phyloP scores from a whole-genome alignment of 306 rosid species.

The Dryas drummondii region DNA sequence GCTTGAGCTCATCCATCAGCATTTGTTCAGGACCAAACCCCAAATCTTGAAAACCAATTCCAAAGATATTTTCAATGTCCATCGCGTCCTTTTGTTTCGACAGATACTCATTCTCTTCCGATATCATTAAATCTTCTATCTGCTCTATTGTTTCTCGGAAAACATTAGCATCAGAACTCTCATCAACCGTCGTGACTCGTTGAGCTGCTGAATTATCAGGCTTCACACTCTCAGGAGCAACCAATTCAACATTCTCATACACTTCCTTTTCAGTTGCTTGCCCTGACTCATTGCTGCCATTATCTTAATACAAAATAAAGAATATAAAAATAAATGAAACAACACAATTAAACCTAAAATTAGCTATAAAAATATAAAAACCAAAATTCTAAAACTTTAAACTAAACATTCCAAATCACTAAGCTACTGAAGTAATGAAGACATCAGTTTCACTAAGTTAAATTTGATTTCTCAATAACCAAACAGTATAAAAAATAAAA shows the following conservation, averaged over 20 bases:
- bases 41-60: constrained; percentile 4
- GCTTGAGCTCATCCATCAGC: too few relatives aligned
- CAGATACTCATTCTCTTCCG: constrained; percentile 16
- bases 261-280: constrained; percentile 8
- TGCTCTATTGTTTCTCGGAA: constrained; percentile 11
- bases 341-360: too few relatives aligned
- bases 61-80: not conserved
- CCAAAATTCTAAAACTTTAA: too few relatives aligned
- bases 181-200: not conserved
- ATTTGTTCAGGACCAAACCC: too few relatives aligned
- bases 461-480: too few relatives aligned
- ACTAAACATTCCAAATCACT: too few relatives aligned
- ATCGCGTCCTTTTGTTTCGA: not conserved
- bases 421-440: too few relatives aligned
- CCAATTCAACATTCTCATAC: constrained; percentile 10
- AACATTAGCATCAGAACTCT: constrained; percentile 2
- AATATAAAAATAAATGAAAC: too few relatives aligned
- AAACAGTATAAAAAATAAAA: too few relatives aligned
- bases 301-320: constrained; percentile 5
- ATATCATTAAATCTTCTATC: constrained; percentile 18
- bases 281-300: constrained; percentile 11
- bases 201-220: not conserved
- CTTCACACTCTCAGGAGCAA: not conserved
- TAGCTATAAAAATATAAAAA: too few relatives aligned
- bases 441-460: too few relatives aligned